These are phyloP conservation scores for Gossypium thurberi DNA, from an alignment of 345 rosid species.

Conservation along the genomic window DNA sequence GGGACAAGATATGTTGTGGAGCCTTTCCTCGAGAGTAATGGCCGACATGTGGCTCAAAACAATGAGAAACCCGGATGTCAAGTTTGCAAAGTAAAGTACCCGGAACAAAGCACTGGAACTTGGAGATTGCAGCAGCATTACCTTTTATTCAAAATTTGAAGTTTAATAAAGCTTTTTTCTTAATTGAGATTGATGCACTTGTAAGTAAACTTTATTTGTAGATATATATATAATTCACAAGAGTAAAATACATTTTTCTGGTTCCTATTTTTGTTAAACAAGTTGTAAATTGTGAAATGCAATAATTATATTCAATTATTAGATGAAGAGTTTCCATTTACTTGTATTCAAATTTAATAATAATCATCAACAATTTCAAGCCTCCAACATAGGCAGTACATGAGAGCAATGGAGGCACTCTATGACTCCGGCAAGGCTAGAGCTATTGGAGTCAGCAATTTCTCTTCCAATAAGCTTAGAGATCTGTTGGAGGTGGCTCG, in stretches of 20 bases:
- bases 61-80: conserved; percentile 84
- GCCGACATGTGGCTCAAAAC: conserved; percentile 96
- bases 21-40: conserved; percentile 84
- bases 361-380: background rate
- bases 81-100: conserved; percentile 29
- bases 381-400: conserved; percentile 22
- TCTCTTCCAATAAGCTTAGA: conserved; percentile 42
- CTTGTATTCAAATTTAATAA: background rate
- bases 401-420: conserved; percentile 61
- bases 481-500: conserved; percentile 25
- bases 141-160: background rate
- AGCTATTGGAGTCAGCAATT: conserved; percentile 57
- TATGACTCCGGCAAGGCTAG: conserved; percentile 51
- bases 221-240: background rate
- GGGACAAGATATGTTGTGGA: conserved; percentile 61
- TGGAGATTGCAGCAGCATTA: background rate
- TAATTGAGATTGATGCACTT: background rate
- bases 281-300: background rate
- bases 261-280: background rate
- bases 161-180: background rate
- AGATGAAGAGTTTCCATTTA: background rate
- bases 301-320: background rate
- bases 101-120: background rate
- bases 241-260: background rate
- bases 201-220: conserved; percentile 1